A percentile compares a stretch with the other conserved stretches of the same genome.
phyloP scores from a whole-genome alignment of 495 filamentous ascomycete genomes.

The Evansstolkia leycettana region DNA sequence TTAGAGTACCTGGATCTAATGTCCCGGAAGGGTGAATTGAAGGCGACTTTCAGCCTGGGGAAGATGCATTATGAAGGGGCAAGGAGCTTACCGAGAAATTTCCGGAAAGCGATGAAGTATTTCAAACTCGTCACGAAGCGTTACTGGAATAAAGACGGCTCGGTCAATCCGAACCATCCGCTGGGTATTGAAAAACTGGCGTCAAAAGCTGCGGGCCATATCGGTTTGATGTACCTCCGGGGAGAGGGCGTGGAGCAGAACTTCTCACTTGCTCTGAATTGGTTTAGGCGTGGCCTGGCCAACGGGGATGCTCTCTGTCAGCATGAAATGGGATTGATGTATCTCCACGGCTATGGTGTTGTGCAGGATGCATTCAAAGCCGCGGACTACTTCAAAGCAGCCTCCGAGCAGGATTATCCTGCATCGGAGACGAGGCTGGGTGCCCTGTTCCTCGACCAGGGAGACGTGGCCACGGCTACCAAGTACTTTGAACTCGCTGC shows the following conservation, averaged over 20 bases:
- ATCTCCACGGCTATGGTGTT: conserved; percentile 74
- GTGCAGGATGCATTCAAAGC: conserved; percentile 61
- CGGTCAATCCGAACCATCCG: conserved; percentile 38
- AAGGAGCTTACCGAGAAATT: conserved; percentile 58
- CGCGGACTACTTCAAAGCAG: conserved; percentile 65
- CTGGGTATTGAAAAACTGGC: conserved; percentile 67
- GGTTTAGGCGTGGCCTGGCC: conserved; percentile 74
- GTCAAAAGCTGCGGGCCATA: conserved; percentile 77
- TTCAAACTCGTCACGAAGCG: conserved; percentile 71
- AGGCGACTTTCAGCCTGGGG: conserved; percentile 80
- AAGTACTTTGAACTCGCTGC: conserved; percentile 90
- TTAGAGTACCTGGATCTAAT: conserved; percentile 91
- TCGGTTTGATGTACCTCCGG: conserved; percentile 86
- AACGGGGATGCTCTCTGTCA: conserved; percentile 80
- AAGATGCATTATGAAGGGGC: conserved; percentile 86
- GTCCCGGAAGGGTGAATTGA: conserved; percentile 86
- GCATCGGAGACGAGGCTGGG: conserved; percentile 77
- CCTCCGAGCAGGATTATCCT: conserved; percentile 74
- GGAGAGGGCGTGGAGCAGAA: conserved; percentile 82
- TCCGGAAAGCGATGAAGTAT: conserved; percentile 63
- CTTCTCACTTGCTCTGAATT: conserved; percentile 59
- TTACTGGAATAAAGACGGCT: conserved; percentile 77
- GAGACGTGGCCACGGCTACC: conserved; percentile 60
- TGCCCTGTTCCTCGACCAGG: conserved; percentile 81
- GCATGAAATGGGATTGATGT: conserved; percentile 75